These are phyloP conservation scores for Cladosporium colombiae DNA, from an alignment of 2,329 filamentous ascomycete species.

Conservation along the genomic window DNA sequence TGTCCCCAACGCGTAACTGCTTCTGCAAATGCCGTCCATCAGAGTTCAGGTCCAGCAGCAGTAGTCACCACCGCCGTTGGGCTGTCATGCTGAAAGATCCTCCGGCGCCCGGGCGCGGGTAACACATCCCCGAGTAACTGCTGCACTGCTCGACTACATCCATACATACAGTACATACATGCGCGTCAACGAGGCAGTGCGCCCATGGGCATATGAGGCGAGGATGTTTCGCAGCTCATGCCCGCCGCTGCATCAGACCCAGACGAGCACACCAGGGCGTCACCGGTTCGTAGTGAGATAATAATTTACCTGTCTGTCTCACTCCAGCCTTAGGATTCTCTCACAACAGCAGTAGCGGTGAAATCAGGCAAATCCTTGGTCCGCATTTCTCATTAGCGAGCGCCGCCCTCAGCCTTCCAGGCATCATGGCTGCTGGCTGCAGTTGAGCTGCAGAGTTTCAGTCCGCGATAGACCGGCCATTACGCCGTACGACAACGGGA, in stretches of 20 bases:
- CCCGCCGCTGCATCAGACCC: background rate
- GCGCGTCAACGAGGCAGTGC: conserved; percentile 18
- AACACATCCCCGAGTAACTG: background rate
- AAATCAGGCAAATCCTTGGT: conserved; percentile 10
- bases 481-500: background rate
- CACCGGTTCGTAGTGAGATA: conserved; percentile 2
- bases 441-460: conserved; percentile 19
- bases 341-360: conserved; percentile 19
- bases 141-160: background rate
- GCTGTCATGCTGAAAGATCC: conserved; percentile 15
- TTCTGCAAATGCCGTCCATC: conserved; percentile 1
- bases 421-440: conserved; percentile 15
- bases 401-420: background rate
- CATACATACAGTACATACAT: background rate
- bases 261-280: background rate
- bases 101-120: conserved; percentile 15
- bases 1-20: conserved; percentile 13
- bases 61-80: conserved; percentile 13
- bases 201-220: conserved; percentile 9
- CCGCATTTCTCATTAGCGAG: conserved; percentile 9
- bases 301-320: background rate
- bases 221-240: conserved; percentile 16
- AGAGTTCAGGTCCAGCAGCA: background rate
- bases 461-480: background rate
- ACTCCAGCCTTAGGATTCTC: conserved; percentile 7